These are phyloP conservation scores for Chimonanthus salicifolius DNA, from an alignment of 164 flowering plant genomes.

Conservation along the genomic window DNA sequence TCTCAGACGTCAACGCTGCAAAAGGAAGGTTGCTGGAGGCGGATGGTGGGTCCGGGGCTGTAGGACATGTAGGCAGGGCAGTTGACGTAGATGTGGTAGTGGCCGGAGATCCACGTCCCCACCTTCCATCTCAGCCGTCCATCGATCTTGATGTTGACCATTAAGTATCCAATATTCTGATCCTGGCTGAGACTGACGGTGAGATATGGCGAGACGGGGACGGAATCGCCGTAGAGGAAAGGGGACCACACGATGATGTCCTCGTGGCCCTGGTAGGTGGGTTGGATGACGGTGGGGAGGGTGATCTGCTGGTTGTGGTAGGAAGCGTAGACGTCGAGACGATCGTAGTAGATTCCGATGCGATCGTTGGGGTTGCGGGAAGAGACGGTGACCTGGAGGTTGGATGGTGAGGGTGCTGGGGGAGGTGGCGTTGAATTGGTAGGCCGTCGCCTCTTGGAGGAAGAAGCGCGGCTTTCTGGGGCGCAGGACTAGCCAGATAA, in stretches of 20 bases:
- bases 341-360: constrained; percentile 16
- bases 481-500: constrained; percentile 12
- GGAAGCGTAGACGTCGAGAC: constrained; percentile 8
- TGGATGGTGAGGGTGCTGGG: constrained; percentile 5
- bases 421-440: constrained; percentile 11
- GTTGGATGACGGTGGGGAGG: not conserved
- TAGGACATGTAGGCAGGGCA: constrained; percentile 9
- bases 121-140: constrained; percentile 20
- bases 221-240: constrained; percentile 8
- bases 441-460: constrained; percentile 14
- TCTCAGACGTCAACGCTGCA: constrained; percentile 11
- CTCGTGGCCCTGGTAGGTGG: constrained; percentile 14
- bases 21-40: not conserved
- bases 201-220: constrained; percentile 16
- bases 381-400: constrained; percentile 9
- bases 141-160: constrained; percentile 8
- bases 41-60: not conserved
- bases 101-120: constrained; percentile 18
- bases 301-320: constrained; percentile 20
- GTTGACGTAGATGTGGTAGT: constrained; percentile 13
- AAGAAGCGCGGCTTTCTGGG: constrained; percentile 14
- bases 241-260: constrained; percentile 14
- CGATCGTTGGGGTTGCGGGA: constrained; percentile 16
- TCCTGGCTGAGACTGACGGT: constrained; percentile 4
- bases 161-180: not conserved